Base-by-base conservation (phyloP, 805 yeast species). In the Teunomyces panamensis region DNA sequence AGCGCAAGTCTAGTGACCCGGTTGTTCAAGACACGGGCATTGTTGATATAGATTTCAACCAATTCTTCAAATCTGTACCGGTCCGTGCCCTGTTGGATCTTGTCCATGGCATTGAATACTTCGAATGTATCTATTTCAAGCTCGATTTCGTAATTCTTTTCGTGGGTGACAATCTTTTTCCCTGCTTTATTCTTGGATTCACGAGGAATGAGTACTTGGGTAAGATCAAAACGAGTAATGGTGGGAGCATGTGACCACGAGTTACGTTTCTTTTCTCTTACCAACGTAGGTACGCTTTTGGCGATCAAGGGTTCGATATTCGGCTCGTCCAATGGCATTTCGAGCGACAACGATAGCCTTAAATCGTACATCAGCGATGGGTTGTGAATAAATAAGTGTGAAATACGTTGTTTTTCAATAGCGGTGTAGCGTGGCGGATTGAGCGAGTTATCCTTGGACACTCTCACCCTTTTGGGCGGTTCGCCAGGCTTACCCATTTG, bases 361-460 rank as follows among this genome's bases (percentile, higher is more conserved):
- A 85, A 73, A 66, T 90, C 97, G 60, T 83, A 84, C 65, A 83
- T 74, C 29, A 87, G 80, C 53, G 87, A 84, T 3, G 97, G 97
- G 46, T 85, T 78, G 58, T 80, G 83, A 16, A 90, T 73, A 57
- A 80, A 77, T 47, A 91, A 64, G 60, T 86, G 89, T 2, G 89
- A 79, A n/a, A 89, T 68, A 46, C 92, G 75, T 55, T 80, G 78
- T 60, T 90, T 90, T 50, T 82, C 83, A 45, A 90, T 86, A 37
- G 84, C 84, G 29, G 81, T 83, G 44, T 83, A 81, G 56, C 95
- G 74, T 8, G 84, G 84, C 0, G 94, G 87, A 45, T 75, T 75
- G 41, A 79, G 71, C 36, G 52, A 50, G 51, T 73, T 73, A 63
- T 87, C 94, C 46, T 81, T 77, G 10, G 90, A 79, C 47, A 87